Evolutionary conservation across 495 filamentous ascomycete genomes (phyloP), one percentile per base, ranked within the genome.

Genomic region (Pyronema domesticum): DNA sequence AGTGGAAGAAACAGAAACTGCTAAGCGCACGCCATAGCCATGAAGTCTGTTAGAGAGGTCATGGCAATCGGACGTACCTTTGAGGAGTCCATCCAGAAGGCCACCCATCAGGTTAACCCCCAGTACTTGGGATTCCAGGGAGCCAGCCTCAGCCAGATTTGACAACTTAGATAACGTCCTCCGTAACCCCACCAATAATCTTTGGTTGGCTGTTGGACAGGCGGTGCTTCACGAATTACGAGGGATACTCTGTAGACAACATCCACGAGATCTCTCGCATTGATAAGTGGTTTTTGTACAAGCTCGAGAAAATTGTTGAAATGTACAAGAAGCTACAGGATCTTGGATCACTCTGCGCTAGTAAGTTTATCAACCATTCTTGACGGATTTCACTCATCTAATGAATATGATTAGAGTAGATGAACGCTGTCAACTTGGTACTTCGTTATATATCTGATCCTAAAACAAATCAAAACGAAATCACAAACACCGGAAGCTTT

Each of bases 31-130:
- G n/a, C n/a, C n/a, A n/a, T n/a, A n/a, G 82, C 89, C 37, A 98
- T 98, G 85, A 95, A 95, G 73, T 95, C 89, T 35, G 89, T 98
- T 46, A 91, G 89, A 55, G 89, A 98, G 70, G 89, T 98, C 49
- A 98, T 98, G 89, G 91, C 89, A 50, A 98, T 98, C 68, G 89
- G 89, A 57, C 79, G 89, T 66, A 95, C 91, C 40, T 98, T 94
- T 60, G 91, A 98, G 69, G 89, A 98, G 71, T 94, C 86, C n/a
- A 89, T 98, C 68, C 89, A 98, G 69, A 98, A 98, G 71, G 89
- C 89, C 57, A 89, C 94, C 63, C 82, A 91, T 46, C 87, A 94
- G 72, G 89, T 98, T 55, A 91, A 98, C 67, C 89, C 89, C 52
- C 78, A 76, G 56, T 98, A 82, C 68, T 67, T 89, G 57, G 89